phyloP scores from a whole-genome alignment of 2,329 filamentous ascomycete genomes.

The Aspergillus japonicus region DNA sequence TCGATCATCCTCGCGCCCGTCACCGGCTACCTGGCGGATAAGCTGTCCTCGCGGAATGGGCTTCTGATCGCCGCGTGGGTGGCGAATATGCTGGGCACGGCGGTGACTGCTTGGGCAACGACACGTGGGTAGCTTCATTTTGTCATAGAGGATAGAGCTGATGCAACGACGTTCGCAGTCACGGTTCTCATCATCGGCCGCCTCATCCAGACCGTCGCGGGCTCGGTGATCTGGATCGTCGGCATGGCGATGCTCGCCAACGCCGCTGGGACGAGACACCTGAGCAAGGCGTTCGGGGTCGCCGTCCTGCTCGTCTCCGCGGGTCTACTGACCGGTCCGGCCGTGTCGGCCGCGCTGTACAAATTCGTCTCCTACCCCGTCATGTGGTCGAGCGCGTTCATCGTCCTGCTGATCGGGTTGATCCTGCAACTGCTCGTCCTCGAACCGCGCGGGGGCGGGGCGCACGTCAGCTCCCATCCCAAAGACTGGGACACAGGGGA shows the following conservation, averaged over 20 bases:
- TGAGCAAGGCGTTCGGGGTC: conserved; percentile 1
- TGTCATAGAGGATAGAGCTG: too few relatives aligned
- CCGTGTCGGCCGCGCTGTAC: not conserved
- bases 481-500: not conserved
- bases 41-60: not conserved
- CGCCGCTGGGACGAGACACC: not conserved
- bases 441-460: not conserved
- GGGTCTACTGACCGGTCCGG: not conserved
- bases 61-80: not conserved
- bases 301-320: not conserved
- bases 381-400: not conserved
- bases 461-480: not conserved
- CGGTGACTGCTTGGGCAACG: not conserved
- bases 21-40: not conserved
- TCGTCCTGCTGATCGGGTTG: not conserved
- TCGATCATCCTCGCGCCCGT: not conserved
- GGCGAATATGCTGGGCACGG: not conserved
- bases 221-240: conserved; percentile 3
- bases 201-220: not conserved
- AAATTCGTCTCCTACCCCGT: not conserved
- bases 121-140: not conserved
- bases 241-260: conserved; percentile 5
- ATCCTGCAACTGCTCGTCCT: not conserved
- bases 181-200: not conserved
- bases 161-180: not conserved